Evolutionary conservation across 2,329 filamentous ascomycete genomes (phyloP).

Genomic region (Trichophaea hybrida): DNA sequence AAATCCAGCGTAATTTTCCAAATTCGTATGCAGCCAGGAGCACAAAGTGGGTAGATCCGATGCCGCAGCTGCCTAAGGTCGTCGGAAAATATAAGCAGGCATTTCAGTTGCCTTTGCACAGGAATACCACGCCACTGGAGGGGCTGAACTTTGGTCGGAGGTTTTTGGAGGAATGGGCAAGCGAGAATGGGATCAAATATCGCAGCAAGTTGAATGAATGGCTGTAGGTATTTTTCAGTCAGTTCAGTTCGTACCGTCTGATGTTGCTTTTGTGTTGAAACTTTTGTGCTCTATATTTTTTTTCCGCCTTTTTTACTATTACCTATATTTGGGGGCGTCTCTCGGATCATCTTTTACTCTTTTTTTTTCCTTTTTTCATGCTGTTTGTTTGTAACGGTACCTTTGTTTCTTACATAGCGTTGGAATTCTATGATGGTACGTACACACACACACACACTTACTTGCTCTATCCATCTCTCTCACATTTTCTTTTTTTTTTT

Average conservation of each 20-base stretch:
- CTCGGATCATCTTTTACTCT: constrained; percentile 11
- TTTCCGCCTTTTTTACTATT: not conserved
- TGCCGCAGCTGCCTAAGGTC: constrained; percentile 4
- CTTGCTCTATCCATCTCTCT: constrained; percentile 5
- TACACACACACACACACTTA: not conserved
- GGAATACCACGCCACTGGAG: constrained; percentile 21
- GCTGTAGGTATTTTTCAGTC: not conserved
- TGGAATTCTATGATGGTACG: not conserved
- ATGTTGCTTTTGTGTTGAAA: constrained; percentile 9
- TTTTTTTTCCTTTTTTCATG: constrained; percentile 8
- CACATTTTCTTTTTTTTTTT: not conserved
- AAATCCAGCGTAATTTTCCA: constrained; percentile 15
- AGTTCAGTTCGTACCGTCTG: not conserved
- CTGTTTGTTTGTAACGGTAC: constrained; percentile 14
- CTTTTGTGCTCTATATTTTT: not conserved
- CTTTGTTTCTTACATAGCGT: constrained; percentile 1
- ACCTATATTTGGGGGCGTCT: not conserved
- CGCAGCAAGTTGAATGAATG: constrained; percentile 13
- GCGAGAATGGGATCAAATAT: constrained; percentile 13
- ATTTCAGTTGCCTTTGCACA: constrained; percentile 18
- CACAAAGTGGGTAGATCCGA: constrained; percentile 14
- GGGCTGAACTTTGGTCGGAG: constrained; percentile 20
- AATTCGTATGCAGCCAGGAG: constrained; percentile 12
- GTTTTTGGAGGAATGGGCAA: constrained; percentile 21
- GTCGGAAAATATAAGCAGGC: constrained; percentile 17